These are phyloP conservation scores for Plasmodium gaboni DNA, from an alignment of 169 alveolate species.

Conservation along the genomic window DNA sequence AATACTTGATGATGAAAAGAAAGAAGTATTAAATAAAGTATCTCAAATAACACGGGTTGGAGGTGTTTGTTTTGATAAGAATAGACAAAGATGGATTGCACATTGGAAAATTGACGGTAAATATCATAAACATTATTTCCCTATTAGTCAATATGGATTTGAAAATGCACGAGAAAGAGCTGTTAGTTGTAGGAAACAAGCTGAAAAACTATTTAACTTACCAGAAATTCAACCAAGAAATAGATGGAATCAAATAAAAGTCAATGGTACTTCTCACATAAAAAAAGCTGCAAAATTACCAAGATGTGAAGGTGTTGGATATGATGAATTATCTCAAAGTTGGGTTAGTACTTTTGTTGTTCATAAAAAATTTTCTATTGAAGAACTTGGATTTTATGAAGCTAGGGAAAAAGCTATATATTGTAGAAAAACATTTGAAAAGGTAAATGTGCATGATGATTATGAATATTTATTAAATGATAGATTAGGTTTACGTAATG, in stretches of 20 bases:
- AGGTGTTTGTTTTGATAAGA: conserved; percentile 74
- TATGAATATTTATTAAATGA: conserved; percentile 57
- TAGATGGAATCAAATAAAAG: conserved; percentile 68
- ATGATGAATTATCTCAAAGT: conserved; percentile 73
- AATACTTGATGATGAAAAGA: conserved; percentile 64
- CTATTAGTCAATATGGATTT: conserved; percentile 75
- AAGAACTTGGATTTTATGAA: conserved; percentile 65
- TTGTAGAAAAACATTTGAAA: conserved; percentile 68
- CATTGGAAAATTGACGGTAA: conserved; percentile 76
- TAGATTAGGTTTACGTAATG: conserved; percentile 44
- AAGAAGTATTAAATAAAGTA: conserved; percentile 68
- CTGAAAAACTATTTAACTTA: conserved; percentile 60
- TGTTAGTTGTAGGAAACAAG: conserved; percentile 71
- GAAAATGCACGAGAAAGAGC: conserved; percentile 73
- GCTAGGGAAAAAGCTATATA: conserved; percentile 67
- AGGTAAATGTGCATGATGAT: conserved; percentile 47
- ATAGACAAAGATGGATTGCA: conserved; percentile 75
- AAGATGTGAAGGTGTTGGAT: conserved; percentile 73
- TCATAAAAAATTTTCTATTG: conserved; percentile 72
- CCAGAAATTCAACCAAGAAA: conserved; percentile 77
- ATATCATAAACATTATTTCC: conserved; percentile 74
- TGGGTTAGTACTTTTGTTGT: conserved; percentile 77
- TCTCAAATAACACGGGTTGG: conserved; percentile 76
- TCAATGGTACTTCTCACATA: conserved; percentile 57
- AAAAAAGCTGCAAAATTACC: conserved; percentile 69